phyloP scores from a whole-genome alignment of 495 filamentous ascomycete species.

The Penicillium taxi region DNA sequence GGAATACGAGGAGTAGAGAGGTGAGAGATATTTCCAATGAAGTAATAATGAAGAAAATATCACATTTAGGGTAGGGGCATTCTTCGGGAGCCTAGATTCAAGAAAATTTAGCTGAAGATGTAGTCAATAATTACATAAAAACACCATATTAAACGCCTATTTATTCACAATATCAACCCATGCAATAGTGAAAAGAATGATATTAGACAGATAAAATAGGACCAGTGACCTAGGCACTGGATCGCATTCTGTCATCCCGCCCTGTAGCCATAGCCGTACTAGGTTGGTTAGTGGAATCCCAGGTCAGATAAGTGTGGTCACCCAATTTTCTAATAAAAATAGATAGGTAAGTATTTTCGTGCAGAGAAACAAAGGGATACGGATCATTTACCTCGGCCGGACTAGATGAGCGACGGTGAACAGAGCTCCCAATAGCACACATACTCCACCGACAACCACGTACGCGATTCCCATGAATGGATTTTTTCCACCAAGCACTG shows the following conservation, averaged over 20 bases:
- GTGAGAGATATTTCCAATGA: no score
- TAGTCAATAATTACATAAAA: constrained; percentile 21
- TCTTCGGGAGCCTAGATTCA: no score
- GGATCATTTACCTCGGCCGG: constrained; percentile 65
- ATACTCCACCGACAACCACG: constrained; percentile 86
- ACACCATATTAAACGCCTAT: constrained; percentile 21
- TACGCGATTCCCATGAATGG: constrained; percentile 96
- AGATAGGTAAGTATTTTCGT: not conserved
- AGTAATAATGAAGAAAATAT: no score
- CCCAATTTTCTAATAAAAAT: constrained; percentile 68
- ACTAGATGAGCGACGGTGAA: constrained; percentile 88
- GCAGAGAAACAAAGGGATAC: not conserved
- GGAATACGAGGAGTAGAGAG: no score
- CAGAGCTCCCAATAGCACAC: constrained; percentile 74
- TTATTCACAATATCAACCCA: constrained; percentile 17
- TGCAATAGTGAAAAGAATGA: constrained; percentile 7
- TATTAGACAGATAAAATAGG: constrained; percentile 1
- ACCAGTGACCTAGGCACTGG: constrained; percentile 12
- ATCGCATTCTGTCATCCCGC: constrained; percentile 27
- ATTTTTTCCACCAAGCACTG: constrained; percentile 90
- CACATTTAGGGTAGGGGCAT: no score
- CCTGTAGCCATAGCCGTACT: constrained; percentile 52
- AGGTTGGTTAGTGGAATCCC: constrained; percentile 77
- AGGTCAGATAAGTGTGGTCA: constrained; percentile 93
- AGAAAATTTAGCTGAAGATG: no score